These are phyloP conservation scores for Populus trichocarpa DNA, from an alignment of 441 rosid genomes.

Conservation along the genomic window DNA sequence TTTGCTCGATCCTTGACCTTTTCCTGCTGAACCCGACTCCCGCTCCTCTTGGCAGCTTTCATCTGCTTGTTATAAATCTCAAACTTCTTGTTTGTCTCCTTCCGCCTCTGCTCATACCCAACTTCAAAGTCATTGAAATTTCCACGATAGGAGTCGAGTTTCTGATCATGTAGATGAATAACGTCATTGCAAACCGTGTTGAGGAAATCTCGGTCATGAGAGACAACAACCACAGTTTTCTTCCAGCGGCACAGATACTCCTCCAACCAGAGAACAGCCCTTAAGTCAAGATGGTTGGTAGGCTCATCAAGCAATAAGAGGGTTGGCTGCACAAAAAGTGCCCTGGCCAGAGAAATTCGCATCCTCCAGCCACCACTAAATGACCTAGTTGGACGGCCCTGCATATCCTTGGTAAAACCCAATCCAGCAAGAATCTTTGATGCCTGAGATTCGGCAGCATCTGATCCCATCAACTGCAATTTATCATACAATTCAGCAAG, in stretches of 20 bases:
- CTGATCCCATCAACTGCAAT: not conserved
- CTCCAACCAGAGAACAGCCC: not conserved
- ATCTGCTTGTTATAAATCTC: not conserved
- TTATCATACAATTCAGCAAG: not conserved
- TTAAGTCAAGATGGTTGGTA: not conserved
- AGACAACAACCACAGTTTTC: not conserved
- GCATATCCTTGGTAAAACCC: not conserved
- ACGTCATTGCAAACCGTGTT: not conserved
- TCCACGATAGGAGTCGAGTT: not conserved
- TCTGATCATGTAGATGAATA: not conserved
- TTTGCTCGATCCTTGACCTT: not conserved
- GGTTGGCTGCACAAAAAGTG: not conserved
- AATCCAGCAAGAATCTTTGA: not conserved
- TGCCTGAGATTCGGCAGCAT: not conserved
- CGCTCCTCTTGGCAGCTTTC: not conserved
- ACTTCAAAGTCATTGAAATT: not conserved
- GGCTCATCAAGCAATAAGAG: not conserved
- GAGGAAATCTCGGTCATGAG: not conserved
- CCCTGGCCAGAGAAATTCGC: not conserved
- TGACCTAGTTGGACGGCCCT: not conserved
- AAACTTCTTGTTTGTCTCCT: not conserved
- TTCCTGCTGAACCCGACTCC: not conserved
- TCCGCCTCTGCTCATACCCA: not conserved
- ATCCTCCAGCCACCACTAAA: conserved; percentile 6
- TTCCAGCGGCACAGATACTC: not conserved